Percentiles rank a stretch among this genome's conserved stretches.
These are phyloP conservation scores for Chloris gayana DNA, from an alignment of 176 grass and related monocot species.

Conservation along the genomic window DNA sequence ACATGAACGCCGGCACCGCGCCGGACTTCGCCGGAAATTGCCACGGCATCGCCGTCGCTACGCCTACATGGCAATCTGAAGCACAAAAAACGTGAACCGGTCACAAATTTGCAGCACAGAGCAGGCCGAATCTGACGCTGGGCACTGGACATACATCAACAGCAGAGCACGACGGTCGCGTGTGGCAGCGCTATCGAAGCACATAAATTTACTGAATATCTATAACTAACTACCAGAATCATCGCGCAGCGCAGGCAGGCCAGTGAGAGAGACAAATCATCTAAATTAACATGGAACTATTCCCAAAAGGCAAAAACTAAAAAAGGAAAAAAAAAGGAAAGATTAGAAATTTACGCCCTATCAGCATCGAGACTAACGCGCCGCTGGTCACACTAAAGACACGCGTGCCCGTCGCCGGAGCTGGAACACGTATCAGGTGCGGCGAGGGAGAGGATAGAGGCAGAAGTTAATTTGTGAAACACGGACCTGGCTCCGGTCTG, in stretches of 20 bases:
- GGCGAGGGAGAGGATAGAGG: neutral
- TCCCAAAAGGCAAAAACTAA: neutral
- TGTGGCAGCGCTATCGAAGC: neutral
- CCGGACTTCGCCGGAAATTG: slow-evolving; percentile 48
- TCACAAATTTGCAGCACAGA: neutral
- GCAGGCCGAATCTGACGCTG: slow-evolving; percentile 6
- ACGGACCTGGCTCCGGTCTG: slow-evolving; percentile 44
- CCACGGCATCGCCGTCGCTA: slow-evolving; percentile 55
- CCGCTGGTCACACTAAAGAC: neutral
- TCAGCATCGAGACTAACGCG: neutral
- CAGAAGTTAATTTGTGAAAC: neutral
- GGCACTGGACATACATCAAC: neutral
- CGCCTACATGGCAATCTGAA: slow-evolving; percentile 40
- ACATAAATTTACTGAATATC: neutral
- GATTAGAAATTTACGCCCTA: neutral
- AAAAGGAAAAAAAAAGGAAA: neutral
- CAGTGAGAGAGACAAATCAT: neutral
- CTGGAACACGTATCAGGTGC: neutral
- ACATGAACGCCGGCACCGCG: slow-evolving; percentile 50
- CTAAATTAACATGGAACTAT: neutral
- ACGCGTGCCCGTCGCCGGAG: neutral
- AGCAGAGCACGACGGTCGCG: neutral
- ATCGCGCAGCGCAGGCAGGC: neutral
- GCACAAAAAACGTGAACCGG: neutral
- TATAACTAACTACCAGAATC: neutral